Evolutionary conservation across 2,329 filamentous ascomycete species (phyloP), one percentile per base, ranked within the genome.

Genomic region (Talaromyces sp.): DNA sequence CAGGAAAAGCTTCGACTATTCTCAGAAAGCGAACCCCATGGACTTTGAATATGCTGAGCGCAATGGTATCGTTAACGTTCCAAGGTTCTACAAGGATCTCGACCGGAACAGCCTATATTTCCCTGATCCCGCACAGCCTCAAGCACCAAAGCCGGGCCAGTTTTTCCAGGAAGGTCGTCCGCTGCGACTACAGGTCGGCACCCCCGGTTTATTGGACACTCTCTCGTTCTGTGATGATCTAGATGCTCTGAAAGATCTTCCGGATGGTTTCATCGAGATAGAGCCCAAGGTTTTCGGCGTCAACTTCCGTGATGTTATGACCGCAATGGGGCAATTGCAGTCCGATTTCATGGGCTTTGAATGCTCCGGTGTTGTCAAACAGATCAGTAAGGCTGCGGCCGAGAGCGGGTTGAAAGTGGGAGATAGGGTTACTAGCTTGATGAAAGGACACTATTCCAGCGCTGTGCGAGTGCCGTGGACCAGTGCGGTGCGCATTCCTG

Each of bases 221-320:
- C 41, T 43, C 41, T 43, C 41, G 6, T 43, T 43, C 3, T n/a
- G 15, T 19, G 41, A 43, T 19, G 41, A 43, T 19, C 6, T 43
- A 43, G 41, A 43, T 19, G 41, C 41, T 43, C n/a, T 43, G 17
- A n/a, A 17, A 8, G 41, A 43, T n/a, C 41, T 43, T 43, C 41
- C 41, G 7, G 41, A 62, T 27, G 58, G 68, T 15, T 61, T 60
- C 3, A 65, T 70, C n/a, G 66, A 65, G 50, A 50, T 65, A 25
- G 39, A 68, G 22, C 70, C 70, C 8, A 64, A 66, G 11, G 66
- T 64, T 37, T 39, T 47, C 22, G 70, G 70, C 1, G 41, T 43
- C 41, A 43, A 43, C 6, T 43, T 43, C 41, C 41, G 41, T 43
- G 41, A 43, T 43, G 17, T 43, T 17, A 43, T 43, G 41, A 43